phyloP scores from a whole-genome alignment of 2,329 filamentous ascomycete species.

The Drechslerella stenobrocha region DNA sequence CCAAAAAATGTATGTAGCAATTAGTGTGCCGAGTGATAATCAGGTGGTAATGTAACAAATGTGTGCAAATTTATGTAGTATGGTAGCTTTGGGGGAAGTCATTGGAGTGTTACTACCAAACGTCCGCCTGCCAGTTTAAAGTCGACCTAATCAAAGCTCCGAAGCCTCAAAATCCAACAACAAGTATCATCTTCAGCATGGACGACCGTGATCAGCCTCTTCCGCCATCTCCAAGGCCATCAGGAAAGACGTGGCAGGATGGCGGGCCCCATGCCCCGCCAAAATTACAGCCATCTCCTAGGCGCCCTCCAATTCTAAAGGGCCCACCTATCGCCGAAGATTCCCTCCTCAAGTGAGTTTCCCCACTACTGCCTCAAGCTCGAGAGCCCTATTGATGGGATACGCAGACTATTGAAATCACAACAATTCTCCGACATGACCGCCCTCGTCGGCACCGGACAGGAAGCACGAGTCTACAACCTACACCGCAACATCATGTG shows the following conservation, averaged over 20 bases:
- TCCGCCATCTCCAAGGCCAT: not conserved
- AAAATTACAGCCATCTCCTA: slow-evolving; percentile 6
- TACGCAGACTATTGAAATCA: slow-evolving; percentile 11
- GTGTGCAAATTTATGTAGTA: too few species aligned
- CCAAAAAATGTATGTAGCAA: too few species aligned
- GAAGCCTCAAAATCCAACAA: too few species aligned
- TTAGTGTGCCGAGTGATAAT: too few species aligned
- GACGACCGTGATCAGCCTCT: slow-evolving; percentile 1
- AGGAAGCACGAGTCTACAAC: slow-evolving; percentile 8
- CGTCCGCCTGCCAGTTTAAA: too few species aligned
- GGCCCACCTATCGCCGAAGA: slow-evolving; percentile 5
- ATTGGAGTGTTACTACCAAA: too few species aligned
- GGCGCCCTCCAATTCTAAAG: slow-evolving; percentile 3
- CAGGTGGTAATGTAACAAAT: too few species aligned
- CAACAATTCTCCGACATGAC: slow-evolving; percentile 21
- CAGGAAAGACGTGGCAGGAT: not conserved
- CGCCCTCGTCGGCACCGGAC: slow-evolving; percentile 17
- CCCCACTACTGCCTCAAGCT: not conserved
- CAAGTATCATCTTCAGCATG: too few species aligned
- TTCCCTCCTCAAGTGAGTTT: slow-evolving; percentile 18
- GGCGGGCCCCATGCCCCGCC: not conserved
- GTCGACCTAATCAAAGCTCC: too few species aligned
- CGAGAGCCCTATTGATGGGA: not conserved
- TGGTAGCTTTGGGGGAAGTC: too few species aligned
- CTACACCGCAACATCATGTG: slow-evolving; percentile 36